phyloP scores from a whole-genome alignment of 768 basidiomycete species.

The Ephemerocybe angulata region DNA sequence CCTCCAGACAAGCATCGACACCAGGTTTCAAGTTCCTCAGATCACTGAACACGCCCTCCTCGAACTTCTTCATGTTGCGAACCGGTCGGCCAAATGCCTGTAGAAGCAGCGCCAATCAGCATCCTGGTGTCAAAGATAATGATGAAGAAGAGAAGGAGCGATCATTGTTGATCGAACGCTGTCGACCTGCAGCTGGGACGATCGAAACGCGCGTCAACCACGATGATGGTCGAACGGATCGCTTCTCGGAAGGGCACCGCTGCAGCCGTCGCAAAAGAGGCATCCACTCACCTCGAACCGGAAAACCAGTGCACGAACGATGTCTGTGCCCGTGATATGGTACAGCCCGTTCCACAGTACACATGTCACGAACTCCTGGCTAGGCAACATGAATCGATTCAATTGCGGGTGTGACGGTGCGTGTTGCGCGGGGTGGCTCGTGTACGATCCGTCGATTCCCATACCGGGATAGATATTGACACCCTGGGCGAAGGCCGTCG shows the following conservation, averaged over 20 bases:
- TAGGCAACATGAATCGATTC: conserved; percentile 83
- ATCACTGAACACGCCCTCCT: conserved; percentile 94
- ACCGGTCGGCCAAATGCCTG: conserved; percentile 87
- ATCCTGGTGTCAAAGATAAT: conserved; percentile 5
- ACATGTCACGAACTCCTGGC: conserved; percentile 85
- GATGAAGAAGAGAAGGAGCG: not conserved
- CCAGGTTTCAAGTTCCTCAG: conserved; percentile 92
- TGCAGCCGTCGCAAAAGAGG: conserved; percentile 7
- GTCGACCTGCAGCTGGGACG: not conserved
- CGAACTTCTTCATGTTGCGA: conserved; percentile 92
- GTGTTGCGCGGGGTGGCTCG: conserved; percentile 35
- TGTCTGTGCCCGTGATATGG: conserved; percentile 96
- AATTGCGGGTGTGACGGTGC: conserved; percentile 70
- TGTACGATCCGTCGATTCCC: conserved; percentile 14
- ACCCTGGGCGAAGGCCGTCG: conserved; percentile 17
- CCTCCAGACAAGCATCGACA: conserved; percentile 86
- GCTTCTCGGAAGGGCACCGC: not conserved
- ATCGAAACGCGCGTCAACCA: not conserved
- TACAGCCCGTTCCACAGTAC: conserved; percentile 90
- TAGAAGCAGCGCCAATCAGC: conserved; percentile 10
- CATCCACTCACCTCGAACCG: conserved; percentile 67
- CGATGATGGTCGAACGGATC: conserved; percentile 4
- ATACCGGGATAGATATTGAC: conserved; percentile 15
- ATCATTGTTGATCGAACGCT: not conserved
- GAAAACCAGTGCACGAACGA: conserved; percentile 92